phyloP scores from a whole-genome alignment of 192 early-diverging fungal species.

The Funneliformis geosporum region DNA sequence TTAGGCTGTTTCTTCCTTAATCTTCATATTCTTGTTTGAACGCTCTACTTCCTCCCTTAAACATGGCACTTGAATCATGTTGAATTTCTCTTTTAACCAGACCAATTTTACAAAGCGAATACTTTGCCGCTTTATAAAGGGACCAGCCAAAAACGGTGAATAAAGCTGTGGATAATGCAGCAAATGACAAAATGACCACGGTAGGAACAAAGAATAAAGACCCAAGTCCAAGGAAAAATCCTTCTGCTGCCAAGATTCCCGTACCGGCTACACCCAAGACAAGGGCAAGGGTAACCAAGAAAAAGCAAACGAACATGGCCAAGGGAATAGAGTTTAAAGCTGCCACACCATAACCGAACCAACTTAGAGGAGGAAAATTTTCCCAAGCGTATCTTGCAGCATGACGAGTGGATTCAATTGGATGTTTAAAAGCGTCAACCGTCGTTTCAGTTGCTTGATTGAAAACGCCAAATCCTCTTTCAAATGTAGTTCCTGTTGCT shows the following conservation, averaged over 20 bases:
- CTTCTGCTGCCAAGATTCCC: conserved; percentile 5
- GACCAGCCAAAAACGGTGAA: neutral
- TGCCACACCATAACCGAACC: conserved; percentile 3
- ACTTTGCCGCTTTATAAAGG: neutral
- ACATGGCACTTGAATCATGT: too few relatives aligned
- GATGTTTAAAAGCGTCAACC: neutral
- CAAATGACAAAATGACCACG: neutral
- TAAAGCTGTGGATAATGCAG: neutral
- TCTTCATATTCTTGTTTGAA: too few relatives aligned
- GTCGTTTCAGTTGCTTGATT: too few relatives aligned
- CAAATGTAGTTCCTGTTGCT: too few relatives aligned
- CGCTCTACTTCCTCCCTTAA: too few relatives aligned
- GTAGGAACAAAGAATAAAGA: conserved; percentile 13
- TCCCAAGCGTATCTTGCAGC: neutral
- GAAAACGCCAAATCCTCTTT: too few relatives aligned
- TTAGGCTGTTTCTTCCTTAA: too few relatives aligned
- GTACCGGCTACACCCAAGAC: neutral
- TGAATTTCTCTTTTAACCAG: neutral
- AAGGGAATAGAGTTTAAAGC: neutral
- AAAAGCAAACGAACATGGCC: neutral
- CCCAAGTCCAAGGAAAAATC: neutral
- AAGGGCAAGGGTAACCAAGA: neutral
- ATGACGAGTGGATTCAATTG: neutral
- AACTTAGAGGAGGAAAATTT: conserved; percentile 15
- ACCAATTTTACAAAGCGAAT: neutral